phyloP scores from a whole-genome alignment of 495 filamentous ascomycete species.

The Lasiosphaeris hirsuta region DNA sequence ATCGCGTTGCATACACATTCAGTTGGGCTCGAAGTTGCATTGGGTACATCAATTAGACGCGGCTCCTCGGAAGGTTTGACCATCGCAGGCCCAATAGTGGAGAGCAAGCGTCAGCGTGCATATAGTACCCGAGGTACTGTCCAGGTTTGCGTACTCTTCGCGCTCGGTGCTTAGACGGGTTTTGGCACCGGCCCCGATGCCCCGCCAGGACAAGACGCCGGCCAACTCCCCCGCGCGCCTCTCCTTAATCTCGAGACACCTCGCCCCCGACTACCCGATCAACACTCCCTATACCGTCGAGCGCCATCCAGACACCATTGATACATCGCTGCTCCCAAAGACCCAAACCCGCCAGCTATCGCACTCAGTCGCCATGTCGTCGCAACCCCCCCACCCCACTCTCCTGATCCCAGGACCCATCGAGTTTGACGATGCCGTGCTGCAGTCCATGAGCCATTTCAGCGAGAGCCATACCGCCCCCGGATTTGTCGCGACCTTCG shows the following conservation, averaged over 20 bases:
- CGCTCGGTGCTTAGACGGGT: constrained; percentile 27
- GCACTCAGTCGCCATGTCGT: constrained; percentile 60
- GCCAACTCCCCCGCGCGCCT: constrained; percentile 65
- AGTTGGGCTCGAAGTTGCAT: no score
- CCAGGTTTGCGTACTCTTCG: constrained; percentile 35
- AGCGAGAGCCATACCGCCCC: constrained; percentile 91
- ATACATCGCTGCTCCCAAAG: constrained; percentile 29
- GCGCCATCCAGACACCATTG: constrained; percentile 59
- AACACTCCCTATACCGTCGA: constrained; percentile 47
- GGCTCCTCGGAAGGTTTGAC: background rate
- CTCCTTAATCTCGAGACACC: constrained; percentile 77
- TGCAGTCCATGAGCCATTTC: constrained; percentile 89
- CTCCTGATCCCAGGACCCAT: constrained; percentile 95
- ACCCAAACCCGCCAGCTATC: constrained; percentile 35
- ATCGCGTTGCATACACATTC: background rate
- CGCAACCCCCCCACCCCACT: constrained; percentile 73
- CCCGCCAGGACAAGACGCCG: constrained; percentile 43
- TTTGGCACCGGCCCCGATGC: constrained; percentile 37
- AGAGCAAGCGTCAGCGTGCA: constrained; percentile 10
- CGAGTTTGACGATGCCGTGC: constrained; percentile 96
- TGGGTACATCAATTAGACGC: background rate
- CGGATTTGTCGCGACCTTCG: constrained; percentile 85
- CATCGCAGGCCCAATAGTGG: constrained; percentile 11
- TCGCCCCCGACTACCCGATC: constrained; percentile 52
- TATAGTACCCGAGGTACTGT: constrained; percentile 27